Evolutionary conservation across 345 rosid genomes (phyloP), one percentile per base, ranked within the genome.

Genomic region (Carallia brachiata): DNA sequence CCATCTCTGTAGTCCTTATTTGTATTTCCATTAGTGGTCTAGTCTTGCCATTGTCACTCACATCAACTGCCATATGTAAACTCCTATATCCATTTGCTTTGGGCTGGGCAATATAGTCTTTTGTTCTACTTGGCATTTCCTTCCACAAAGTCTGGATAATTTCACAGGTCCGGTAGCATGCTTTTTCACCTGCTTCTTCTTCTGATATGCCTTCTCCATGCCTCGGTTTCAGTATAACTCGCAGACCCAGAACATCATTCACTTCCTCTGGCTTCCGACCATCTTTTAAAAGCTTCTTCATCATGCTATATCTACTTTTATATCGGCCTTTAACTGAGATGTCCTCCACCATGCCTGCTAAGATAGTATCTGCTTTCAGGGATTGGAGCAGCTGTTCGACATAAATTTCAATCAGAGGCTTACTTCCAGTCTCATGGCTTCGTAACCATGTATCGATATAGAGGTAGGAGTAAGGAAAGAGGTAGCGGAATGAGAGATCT

Each of bases 11-110:
- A 61, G 97, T 89, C 62, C 96, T 84, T 61, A 94, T 91, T 79
- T 94, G 96, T 78, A 94, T 87, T 71, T 94, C 98, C 98, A 94
- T 89, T 55, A 83, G 80, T 0, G 98, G 98, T 82, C 84, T 85
- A 16, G 68, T 66, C 78, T 68, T 77, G 73, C 81, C 84, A 39
- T 76, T 70, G 62, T 89, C 90, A 65, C 95, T 91, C 50, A 86
- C 89, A 73, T 94, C 93, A 74, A 91, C 95, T 7, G 96, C 97
- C 98, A 94, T 88, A 68, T 94, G 98, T 57, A 91, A 82, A 69
- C 98, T 94, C 80, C 77, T 84, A 81, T 91, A 94, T 19, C 98
- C 97, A 73, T 91, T 94, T 32, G 70, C 80, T 79, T 91, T 94
- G 0, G 98, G 98, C 80, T 74, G 67, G 58, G 88, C 84, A 56